These are phyloP conservation scores for Colletotrichum brevisporum DNA, from an alignment of 2,329 filamentous ascomycete genomes.

Conservation along the genomic window DNA sequence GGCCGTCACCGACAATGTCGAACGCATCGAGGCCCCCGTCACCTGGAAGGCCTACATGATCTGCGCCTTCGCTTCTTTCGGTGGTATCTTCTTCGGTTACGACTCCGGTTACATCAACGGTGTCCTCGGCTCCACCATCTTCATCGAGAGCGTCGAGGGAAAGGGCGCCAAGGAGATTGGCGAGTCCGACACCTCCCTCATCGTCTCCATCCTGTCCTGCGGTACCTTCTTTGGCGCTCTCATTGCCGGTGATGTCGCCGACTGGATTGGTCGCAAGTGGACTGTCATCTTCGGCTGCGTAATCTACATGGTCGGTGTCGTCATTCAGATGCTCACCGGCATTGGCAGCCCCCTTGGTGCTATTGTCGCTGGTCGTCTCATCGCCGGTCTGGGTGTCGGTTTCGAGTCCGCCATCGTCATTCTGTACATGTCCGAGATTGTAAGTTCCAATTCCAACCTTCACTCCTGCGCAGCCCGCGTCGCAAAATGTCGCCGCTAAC, in stretches of 20 bases:
- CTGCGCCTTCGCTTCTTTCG: slow-evolving; percentile 79
- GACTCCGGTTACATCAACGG: slow-evolving; percentile 84
- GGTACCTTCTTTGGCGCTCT: slow-evolving; percentile 85
- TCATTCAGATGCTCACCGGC: slow-evolving; percentile 74
- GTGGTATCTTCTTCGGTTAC: slow-evolving; percentile 84
- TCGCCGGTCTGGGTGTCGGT: slow-evolving; percentile 84
- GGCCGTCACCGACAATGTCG: slow-evolving; percentile 64
- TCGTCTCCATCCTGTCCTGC: slow-evolving; percentile 83
- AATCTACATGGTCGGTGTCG: slow-evolving; percentile 78
- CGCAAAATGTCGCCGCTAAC: slow-evolving; percentile 26
- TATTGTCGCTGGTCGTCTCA: slow-evolving; percentile 80
- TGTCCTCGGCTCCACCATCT: slow-evolving; percentile 67
- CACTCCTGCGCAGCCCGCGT: neutral
- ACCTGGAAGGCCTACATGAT: slow-evolving; percentile 78
- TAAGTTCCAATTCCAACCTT: slow-evolving; percentile 49
- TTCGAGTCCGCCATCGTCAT: slow-evolving; percentile 87
- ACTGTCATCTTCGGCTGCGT: slow-evolving; percentile 80
- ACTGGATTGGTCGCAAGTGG: slow-evolving; percentile 80
- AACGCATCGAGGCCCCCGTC: slow-evolving; percentile 76
- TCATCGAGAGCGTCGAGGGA: slow-evolving; percentile 67
- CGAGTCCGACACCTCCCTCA: slow-evolving; percentile 65
- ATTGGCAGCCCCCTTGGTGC: slow-evolving; percentile 65
- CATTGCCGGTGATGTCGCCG: slow-evolving; percentile 82
- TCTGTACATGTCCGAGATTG: slow-evolving; percentile 89
- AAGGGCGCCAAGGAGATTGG: slow-evolving; percentile 50